Base-by-base conservation (phyloP, 495 filamentous ascomycete species). In the Clavariopsis aquatica region DNA sequence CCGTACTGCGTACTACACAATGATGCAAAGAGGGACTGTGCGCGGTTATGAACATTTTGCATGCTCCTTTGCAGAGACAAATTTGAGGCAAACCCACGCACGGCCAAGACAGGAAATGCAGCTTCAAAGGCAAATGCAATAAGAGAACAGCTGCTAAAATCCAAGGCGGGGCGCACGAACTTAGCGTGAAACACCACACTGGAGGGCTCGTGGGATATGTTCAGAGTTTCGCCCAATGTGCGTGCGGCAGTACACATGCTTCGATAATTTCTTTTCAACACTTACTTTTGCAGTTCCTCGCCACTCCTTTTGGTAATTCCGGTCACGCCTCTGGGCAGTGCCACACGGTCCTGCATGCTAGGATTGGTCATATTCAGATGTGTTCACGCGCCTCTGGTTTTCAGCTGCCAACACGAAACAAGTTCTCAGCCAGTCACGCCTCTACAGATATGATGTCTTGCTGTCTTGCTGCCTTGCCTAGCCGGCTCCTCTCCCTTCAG, bases 371-470 rank as follows among this genome's bases (percentile, higher is more conserved):
- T n/a, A 19, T 38, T 46, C 34, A 13, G 19, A 46, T 43, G 5
- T 31, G 26, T 24, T 17, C 36, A 57, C 36, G 55, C 55, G 36
- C 36, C 15, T 45, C 38, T 26, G 28, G 31, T 22, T 46, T 43
- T 57, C 55, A 57, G 55, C 55, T 57, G 55, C 34, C 55, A 57
- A 57, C 24, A 8, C 23, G 9, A 24, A 23, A 24, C 17, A 29
- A 26, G 19, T 1, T 12, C 51, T 10, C 28, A 29, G 51, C 26
- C 20, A 3, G 51, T 22, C 51, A 13, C 51, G 26, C 26, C 47
- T 3, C 8, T 6, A 7, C 26, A 53, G 38, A 53, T 22, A 53
- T 28, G 51, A 17, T 53, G 23, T 53, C 51, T 53, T n/a, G 51
- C 23, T 53, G 23, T 53, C 51, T 53, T n/a, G 24, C 23, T 31